phyloP scores from a whole-genome alignment of 495 filamentous ascomycete species.

The Cercophora samala region DNA sequence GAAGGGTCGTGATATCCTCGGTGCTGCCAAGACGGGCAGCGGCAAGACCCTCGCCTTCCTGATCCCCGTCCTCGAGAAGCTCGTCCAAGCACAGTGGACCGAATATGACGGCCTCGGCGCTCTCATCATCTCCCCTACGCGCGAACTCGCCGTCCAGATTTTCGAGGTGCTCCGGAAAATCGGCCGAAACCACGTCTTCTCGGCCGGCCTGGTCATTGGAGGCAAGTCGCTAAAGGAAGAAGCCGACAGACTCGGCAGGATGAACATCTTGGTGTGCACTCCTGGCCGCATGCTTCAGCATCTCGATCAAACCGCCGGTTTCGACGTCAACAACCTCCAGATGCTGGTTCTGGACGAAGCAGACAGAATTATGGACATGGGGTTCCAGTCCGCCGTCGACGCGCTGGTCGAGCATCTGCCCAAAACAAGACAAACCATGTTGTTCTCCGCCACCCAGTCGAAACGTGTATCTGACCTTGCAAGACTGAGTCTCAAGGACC shows the following conservation, averaged over 20 bases:
- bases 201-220: constrained; percentile 92
- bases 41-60: constrained; percentile 96
- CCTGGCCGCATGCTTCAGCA: constrained; percentile 95
- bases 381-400: constrained; percentile 87
- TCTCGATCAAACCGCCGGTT: constrained; percentile 85
- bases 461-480: constrained; percentile 91
- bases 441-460: constrained; percentile 96
- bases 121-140: constrained; percentile 88
- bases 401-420: constrained; percentile 92
- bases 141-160: constrained; percentile 94
- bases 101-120: constrained; percentile 89
- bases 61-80: constrained; percentile 85
- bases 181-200: constrained; percentile 84
- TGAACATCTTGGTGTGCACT: constrained; percentile 98
- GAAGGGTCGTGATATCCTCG: constrained; percentile 85
- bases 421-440: constrained; percentile 78
- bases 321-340: constrained; percentile 86
- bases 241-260: constrained; percentile 76
- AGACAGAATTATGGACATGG: constrained; percentile 97
- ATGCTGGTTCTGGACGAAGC: constrained; percentile 95
- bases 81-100: constrained; percentile 89
- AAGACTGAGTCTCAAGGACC: constrained; percentile 78
- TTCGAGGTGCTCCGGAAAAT: constrained; percentile 93
- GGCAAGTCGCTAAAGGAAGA: constrained; percentile 89
- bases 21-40: constrained; percentile 93